Percentiles rank a stretch among this genome's conserved stretches.
Conservation (phyloP, 257 asterid species). For the Dorcoceras hygrometricum region DNA sequence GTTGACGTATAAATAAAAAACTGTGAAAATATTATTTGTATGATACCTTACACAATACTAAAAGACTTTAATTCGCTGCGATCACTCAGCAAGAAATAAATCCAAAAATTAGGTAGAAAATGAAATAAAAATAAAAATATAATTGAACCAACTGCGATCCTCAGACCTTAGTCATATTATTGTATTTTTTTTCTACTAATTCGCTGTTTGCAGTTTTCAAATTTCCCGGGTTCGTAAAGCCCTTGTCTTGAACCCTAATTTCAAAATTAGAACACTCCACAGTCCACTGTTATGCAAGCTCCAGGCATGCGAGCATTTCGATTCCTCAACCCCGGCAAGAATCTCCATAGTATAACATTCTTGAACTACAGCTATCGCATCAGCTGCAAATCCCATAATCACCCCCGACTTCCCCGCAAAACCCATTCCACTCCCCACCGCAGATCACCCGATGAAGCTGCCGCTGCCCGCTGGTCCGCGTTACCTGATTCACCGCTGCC, state of each 20-base stretch:
- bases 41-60: too few species aligned
- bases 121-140: too few species aligned
- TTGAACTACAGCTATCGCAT: conserved; percentile 24
- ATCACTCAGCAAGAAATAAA: too few species aligned
- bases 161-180: too few species aligned
- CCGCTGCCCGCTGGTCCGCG: conserved; percentile 38
- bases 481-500: conserved; percentile 29
- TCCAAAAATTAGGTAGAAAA: too few species aligned
- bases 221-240: conserved; percentile 33
- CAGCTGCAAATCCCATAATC: conserved; percentile 30
- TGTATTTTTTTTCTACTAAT: too few species aligned
- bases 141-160: too few species aligned
- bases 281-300: conserved; percentile 36
- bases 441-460: conserved; percentile 33
- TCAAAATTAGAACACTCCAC: conserved; percentile 22
- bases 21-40: too few species aligned
- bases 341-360: conserved; percentile 31
- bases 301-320: conserved; percentile 53
- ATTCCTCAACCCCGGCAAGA: conserved; percentile 39
- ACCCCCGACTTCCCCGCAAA: too few species aligned
- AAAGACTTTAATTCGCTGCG: too few species aligned
- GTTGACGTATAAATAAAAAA: too few species aligned
- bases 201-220: conserved; percentile 21
- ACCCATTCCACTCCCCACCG: conserved; percentile 33
- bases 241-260: conserved; percentile 28